These are phyloP conservation scores for Golubevia pallescens DNA, from an alignment of 1,284 basidiomycete species.

Conservation along the genomic window DNA sequence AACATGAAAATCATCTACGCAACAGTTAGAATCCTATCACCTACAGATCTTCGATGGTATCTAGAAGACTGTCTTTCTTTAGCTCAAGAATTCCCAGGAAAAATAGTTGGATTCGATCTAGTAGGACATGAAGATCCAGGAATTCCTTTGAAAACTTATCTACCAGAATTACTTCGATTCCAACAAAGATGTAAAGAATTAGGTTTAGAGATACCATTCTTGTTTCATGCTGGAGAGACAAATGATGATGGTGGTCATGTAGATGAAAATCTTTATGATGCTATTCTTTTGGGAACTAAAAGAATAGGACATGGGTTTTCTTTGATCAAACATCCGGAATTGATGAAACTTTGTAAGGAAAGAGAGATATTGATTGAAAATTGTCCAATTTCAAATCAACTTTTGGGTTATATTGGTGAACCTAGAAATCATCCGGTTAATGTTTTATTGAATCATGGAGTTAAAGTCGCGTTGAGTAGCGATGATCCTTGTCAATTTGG, in stretches of 20 bases:
- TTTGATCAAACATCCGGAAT: conserved; percentile 74
- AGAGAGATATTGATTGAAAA: conserved; percentile 74
- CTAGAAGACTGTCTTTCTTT: conserved; percentile 76
- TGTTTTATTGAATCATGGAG: conserved; percentile 73
- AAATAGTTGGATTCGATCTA: conserved; percentile 79
- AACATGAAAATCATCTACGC: conserved; percentile 79
- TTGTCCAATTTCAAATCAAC: conserved; percentile 38
- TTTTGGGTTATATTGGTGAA: not conserved
- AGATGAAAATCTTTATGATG: conserved; percentile 79
- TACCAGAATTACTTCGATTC: conserved; percentile 73
- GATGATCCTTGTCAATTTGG: conserved; percentile 80
- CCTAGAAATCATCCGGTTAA: conserved; percentile 70
- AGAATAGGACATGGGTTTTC: conserved; percentile 81
- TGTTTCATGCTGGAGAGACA: conserved; percentile 81
- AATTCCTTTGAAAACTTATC: conserved; percentile 73
- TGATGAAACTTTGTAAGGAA: conserved; percentile 74
- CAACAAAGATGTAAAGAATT: conserved; percentile 70
- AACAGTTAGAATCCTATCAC: conserved; percentile 71
- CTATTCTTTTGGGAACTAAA: conserved; percentile 76
- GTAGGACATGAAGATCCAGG: conserved; percentile 77
- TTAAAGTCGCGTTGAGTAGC: conserved; percentile 74
- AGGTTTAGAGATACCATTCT: conserved; percentile 75
- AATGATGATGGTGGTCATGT: conserved; percentile 73
- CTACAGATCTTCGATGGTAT: conserved; percentile 73
- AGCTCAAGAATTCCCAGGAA: conserved; percentile 76